phyloP scores from a whole-genome alignment of 257 asterid genomes.

The Lithospermum erythrorhizon region DNA sequence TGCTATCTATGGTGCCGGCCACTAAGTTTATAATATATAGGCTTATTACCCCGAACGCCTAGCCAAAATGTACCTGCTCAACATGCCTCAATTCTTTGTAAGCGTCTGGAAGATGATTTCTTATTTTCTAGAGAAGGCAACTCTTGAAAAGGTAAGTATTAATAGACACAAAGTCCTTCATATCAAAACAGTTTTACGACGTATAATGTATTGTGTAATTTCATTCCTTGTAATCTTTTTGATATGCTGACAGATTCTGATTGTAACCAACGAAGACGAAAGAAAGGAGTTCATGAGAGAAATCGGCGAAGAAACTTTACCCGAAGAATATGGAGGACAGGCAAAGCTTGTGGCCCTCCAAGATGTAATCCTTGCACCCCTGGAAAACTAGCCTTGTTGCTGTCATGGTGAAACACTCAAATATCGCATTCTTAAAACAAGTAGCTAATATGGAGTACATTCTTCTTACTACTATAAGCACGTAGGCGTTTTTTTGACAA shows the following conservation, averaged over 20 bases:
- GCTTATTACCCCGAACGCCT: conserved; percentile 74
- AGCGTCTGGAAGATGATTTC: conserved; percentile 57
- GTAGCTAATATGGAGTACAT: no score
- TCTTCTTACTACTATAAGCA: no score
- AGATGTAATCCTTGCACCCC: conserved; percentile 26
- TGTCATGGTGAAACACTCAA: no score
- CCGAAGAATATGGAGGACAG: conserved; percentile 67
- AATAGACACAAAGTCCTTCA: not conserved
- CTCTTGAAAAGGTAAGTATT: conserved; percentile 42
- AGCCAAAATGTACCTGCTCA: conserved; percentile 41
- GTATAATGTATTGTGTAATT: not conserved
- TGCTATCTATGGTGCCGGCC: not conserved
- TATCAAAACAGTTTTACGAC: not conserved
- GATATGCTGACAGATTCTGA: conserved; percentile 30
- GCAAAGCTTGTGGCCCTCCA: conserved; percentile 46
- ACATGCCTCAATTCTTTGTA: conserved; percentile 73
- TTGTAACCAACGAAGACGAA: conserved; percentile 54
- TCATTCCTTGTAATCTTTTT: not conserved
- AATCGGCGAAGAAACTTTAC: conserved; percentile 53
- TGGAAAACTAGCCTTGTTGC: conserved; percentile 6
- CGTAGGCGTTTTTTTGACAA: no score
- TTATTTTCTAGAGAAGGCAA: conserved; percentile 58
- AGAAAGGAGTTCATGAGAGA: conserved; percentile 25
- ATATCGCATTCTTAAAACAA: no score
- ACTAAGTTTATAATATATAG: conserved; percentile 14